Evolutionary conservation across 2,329 filamentous ascomycete species (phyloP).

Genomic region (Fusarium vanettenii): DNA sequence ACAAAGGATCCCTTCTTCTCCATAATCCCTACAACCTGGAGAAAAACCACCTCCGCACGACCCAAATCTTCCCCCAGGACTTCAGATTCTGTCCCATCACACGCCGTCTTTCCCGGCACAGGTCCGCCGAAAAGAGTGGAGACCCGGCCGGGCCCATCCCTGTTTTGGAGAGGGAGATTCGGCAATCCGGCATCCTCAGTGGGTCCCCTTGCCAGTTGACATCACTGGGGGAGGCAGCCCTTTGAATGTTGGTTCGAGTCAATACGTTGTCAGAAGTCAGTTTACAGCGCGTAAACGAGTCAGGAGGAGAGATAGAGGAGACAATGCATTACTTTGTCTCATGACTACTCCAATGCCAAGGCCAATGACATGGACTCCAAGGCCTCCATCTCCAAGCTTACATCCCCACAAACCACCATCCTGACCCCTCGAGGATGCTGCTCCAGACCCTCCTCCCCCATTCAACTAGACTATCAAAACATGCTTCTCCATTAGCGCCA

Average conservation of each 20-base stretch:
- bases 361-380: neutral
- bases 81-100: neutral
- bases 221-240: conserved; percentile 17
- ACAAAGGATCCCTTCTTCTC: conserved; percentile 6
- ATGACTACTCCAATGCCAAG: neutral
- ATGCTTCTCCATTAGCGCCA: conserved; percentile 15
- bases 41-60: conserved; percentile 6
- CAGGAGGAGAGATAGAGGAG: neutral
- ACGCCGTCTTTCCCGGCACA: conserved; percentile 27
- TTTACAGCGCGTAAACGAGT: neutral
- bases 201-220: conserved; percentile 16
- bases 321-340: neutral
- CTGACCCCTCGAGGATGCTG: neutral
- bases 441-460: neutral
- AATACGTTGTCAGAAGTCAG: neutral
- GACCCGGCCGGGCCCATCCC: conserved; percentile 14
- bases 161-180: conserved; percentile 16
- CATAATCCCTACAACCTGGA: conserved; percentile 16
- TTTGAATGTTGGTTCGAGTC: neutral
- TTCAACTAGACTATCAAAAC: conserved; percentile 12
- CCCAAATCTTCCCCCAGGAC: neutral
- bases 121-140: conserved; percentile 26
- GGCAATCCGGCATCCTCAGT: conserved; percentile 40
- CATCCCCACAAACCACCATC: neutral
- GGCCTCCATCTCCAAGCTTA: neutral